These are phyloP conservation scores for Epichloe scottii DNA, from an alignment of 2,329 filamentous ascomycete species.

Conservation along the genomic window DNA sequence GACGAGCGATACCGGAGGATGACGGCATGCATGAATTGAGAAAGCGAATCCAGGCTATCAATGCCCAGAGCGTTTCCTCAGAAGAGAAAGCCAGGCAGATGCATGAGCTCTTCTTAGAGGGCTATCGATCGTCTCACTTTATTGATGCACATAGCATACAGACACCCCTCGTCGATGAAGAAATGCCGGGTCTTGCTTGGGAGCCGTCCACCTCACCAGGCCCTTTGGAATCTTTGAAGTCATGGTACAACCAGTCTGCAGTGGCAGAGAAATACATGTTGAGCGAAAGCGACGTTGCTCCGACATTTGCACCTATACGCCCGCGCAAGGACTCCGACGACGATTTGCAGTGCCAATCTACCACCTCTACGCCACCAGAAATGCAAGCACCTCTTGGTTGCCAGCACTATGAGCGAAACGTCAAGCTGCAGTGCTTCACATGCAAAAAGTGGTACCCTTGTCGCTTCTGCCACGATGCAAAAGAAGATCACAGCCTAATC, in stretches of 20 bases:
- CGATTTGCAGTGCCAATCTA: slow-evolving; percentile 19
- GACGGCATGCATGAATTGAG: slow-evolving; percentile 64
- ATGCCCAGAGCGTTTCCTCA: slow-evolving; percentile 43
- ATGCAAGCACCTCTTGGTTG: slow-evolving; percentile 55
- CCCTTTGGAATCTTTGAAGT: slow-evolving; percentile 41
- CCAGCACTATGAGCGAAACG: slow-evolving; percentile 86
- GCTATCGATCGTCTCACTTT: slow-evolving; percentile 36
- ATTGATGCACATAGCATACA: slow-evolving; percentile 4
- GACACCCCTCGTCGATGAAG: slow-evolving; percentile 8
- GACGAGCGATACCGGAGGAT: slow-evolving; percentile 50
- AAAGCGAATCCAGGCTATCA: slow-evolving; percentile 55
- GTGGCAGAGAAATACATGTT: slow-evolving; percentile 33
- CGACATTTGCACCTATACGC: slow-evolving; percentile 51
- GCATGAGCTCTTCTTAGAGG: slow-evolving; percentile 58
- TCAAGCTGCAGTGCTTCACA: slow-evolving; percentile 86
- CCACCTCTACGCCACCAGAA: slow-evolving; percentile 13
- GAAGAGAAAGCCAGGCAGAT: slow-evolving; percentile 59
- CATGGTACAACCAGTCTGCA: slow-evolving; percentile 39
- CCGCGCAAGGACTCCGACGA: slow-evolving; percentile 33
- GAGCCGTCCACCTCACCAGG: slow-evolving; percentile 31
- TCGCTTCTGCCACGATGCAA: slow-evolving; percentile 81
- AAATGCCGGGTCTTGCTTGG: slow-evolving; percentile 15
- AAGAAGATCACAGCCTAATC: slow-evolving; percentile 66
- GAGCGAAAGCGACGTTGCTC: slow-evolving; percentile 48
- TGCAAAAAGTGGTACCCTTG: slow-evolving; percentile 92